Base-by-base conservation (phyloP, 2,329 filamentous ascomycete genomes). In the Cercospora sp. region DNA sequence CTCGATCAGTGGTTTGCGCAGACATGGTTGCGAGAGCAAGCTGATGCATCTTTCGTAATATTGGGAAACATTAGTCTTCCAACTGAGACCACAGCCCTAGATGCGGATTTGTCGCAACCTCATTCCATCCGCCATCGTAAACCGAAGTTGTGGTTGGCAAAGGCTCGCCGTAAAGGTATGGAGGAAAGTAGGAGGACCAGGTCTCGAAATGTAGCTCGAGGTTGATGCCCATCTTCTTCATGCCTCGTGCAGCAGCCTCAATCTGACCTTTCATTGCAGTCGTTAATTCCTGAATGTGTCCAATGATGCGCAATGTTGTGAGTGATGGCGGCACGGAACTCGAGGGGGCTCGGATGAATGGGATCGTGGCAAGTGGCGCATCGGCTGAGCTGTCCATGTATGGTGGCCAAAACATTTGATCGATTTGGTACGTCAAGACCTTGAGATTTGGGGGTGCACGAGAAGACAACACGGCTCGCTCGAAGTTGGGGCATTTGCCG, bases 101-200 rank as follows among this genome's bases (percentile, higher is more conserved):
- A 12, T 32, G 16, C n/a, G 26, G 30, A 18, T 58, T 30, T 9
- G 32, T 18, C 8, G 28, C 13, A 24, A 10, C 16, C 37, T 49
- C 37, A 16, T 32, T 45, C 62, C 62, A 58, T 16, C 30, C 34
- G 24, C 58, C 66, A 58, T 68, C 58, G 26, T 55, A 68, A 4
- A 68, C 30, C 7, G 28, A 51, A 7, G n/a, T 40, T 21, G 66
- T 64, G n/a, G 45, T 43, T 13, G 72, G 70, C 40, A 55, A 37
- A 8, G 66, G 68, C 57, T 74, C 72, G 21, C 71, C 72, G 45
- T 70, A 71, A 1, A 74, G 59, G 40, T 68, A 74, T 12, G 72
- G 72, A 13, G 72, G 72, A n/a, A 69, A 74, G 57, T 70, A 74
- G 6, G 62, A 32, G 3, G 55, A 66, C n/a, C 40, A 28, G 9